Evolutionary conservation across 495 filamentous ascomycete species (phyloP), one percentile per base, ranked within the genome.

Genomic region (Filosporella fistucella): DNA sequence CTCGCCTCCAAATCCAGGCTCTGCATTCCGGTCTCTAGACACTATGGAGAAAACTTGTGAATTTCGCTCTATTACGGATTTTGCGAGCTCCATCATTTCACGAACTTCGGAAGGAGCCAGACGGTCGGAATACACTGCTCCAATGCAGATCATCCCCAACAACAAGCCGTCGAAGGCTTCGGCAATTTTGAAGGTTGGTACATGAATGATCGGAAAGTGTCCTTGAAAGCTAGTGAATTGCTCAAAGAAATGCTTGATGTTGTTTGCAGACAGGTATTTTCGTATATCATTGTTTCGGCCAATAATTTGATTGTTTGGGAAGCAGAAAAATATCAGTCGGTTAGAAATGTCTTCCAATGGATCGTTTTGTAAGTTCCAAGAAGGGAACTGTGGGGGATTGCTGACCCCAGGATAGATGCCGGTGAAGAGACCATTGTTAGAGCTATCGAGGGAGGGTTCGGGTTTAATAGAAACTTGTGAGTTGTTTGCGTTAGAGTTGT

Each of bases 121-220:
- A 28, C 64, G 66, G 38, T 77, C 63, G 20, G 82, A 84, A 60
- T 86, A 86, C 21, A 83, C 81, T 23, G 82, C 81, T 14, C 82
- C 82, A 50, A 84, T 68, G 49, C 74, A 82, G 45, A 85, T 73
- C 70, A 86, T 81, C 16, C 72, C 68, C 13, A 83, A 63, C 26
- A 84, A 57, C 16, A 86, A 67, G 20, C 78, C 78, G 37, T 78
- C 71, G 57, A 78, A 78, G 30, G 75, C 71, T n/a, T 73, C 68
- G 42, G 73, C 62, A 25, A 80, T 70, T 46, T 77, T 70, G 59
- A 86, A 86, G 2, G 81, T 82, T 34, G 83, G 79, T 52, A 82
- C 67, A 51, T 87, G 83, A 12, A 87, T 68, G 51, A 84, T 72
- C n/a, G 83, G 74, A 61, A 85, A 82, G 61, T 86, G 83, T 46